Evolutionary conservation across 345 rosid species (phyloP), one percentile per base, ranked within the genome.

Genomic region (Abelmoschus esculentus): DNA sequence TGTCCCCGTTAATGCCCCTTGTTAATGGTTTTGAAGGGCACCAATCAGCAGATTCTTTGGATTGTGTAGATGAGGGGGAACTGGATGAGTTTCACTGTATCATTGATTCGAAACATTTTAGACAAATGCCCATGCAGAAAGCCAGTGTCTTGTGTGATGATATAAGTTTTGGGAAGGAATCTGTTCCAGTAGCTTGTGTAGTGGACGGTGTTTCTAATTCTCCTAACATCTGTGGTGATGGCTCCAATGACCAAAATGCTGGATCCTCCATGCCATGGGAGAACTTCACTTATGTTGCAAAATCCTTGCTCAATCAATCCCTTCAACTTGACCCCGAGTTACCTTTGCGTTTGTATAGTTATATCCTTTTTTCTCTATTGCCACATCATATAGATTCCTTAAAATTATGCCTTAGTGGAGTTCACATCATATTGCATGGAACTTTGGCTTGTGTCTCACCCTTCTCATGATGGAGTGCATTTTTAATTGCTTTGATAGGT

Each of bases 71-170:
- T 59, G 69, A 71, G 19, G 85, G 73, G 86, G 92, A 83, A 79
- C 81, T 83, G 72, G 98, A 95, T 70, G 99, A 95, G 80, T 80
- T 86, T 74, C 99, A 95, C 78, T 90, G 73, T 75, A 75, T 95
- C 66, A 83, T 95, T 71, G 90, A 87, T 70, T 80, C 74, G 49
- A 78, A 83, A 63, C 86, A 88, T 78, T 74, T 89, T 40, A 84
- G 83, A 71, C 82, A 73, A 55, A 80, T 75, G 57, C 82, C 85
- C n/a, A 62, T 64, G 38, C 84, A 72, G 67, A 87, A 84, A 74
- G 76, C 79, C 29, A 58, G 69, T 42, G 78, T 90, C 69, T 70
- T 95, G 78, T 91, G 91, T 74, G 66, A 77, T 61, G 99, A 95
- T 79, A 80, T 95, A 80, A 92, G 97, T 88, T 85, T 79, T 72